phyloP scores from a whole-genome alignment of 768 basidiomycete genomes.

The Mrakia blollopis region DNA sequence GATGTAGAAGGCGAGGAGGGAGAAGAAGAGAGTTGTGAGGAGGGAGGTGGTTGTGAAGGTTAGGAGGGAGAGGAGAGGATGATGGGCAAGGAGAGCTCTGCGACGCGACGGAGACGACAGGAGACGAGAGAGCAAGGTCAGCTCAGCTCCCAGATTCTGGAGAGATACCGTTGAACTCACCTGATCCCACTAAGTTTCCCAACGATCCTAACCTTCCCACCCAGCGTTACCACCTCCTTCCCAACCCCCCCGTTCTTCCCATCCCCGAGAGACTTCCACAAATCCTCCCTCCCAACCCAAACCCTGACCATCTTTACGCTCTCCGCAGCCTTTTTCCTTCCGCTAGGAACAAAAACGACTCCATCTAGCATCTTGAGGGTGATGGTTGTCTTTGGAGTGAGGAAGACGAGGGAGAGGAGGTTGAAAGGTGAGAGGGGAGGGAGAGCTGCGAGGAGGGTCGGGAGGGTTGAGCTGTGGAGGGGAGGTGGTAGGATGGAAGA shows the following conservation, averaged over 20 bases:
- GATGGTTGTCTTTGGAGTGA: neutral
- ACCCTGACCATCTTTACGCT: neutral
- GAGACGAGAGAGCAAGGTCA: neutral
- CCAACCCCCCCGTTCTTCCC: neutral
- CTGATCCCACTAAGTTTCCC: slow-evolving; percentile 22
- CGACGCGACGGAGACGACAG: neutral
- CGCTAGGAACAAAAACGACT: slow-evolving; percentile 7
- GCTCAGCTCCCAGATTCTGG: too few relatives aligned
- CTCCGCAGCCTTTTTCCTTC: neutral
- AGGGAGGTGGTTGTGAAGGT: slow-evolving; percentile 19
- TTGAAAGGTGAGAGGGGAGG: neutral
- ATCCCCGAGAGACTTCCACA: neutral
- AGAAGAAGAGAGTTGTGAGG: slow-evolving; percentile 12
- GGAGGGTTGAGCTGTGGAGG: slow-evolving; percentile 2
- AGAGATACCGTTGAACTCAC: slow-evolving; percentile 2
- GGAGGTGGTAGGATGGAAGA: neutral
- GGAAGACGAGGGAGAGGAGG: slow-evolving; percentile 1
- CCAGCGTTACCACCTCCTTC: slow-evolving; percentile 19
- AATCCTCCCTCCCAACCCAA: slow-evolving; percentile 23
- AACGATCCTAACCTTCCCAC: slow-evolving; percentile 19
- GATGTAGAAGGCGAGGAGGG: slow-evolving; percentile 17
- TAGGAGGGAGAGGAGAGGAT: slow-evolving; percentile 11
- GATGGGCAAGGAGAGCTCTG: slow-evolving; percentile 14
- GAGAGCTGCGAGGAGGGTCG: slow-evolving; percentile 14
- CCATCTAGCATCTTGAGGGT: slow-evolving; percentile 20